Evolutionary conservation across 1,284 basidiomycete genomes (phyloP).

Genomic region (Leccinum subrobustum): DNA sequence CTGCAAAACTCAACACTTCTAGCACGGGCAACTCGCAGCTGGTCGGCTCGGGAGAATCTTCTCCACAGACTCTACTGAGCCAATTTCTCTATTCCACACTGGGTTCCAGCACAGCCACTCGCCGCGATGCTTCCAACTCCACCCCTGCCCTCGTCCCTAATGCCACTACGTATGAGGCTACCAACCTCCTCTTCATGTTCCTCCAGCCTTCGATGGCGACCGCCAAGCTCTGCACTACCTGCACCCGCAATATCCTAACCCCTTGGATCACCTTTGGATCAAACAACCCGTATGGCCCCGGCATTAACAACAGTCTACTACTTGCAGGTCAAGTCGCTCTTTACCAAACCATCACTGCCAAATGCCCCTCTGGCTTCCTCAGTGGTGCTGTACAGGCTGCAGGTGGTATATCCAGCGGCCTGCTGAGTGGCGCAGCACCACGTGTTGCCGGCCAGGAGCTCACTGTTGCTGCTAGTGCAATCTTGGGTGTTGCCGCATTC

Average conservation of each 20-base stretch:
- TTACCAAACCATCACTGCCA: conserved; percentile 56
- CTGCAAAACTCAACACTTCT: conserved; percentile 36
- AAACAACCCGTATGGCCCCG: conserved; percentile 68
- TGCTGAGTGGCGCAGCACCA: conserved; percentile 32
- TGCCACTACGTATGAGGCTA: conserved; percentile 56
- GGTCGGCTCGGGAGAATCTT: conserved; percentile 11
- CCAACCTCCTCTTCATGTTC: conserved; percentile 82
- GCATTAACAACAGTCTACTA: conserved; percentile 62
- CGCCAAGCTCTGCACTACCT: conserved; percentile 70
- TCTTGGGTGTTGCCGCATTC: conserved; percentile 31
- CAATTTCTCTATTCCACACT: conserved; percentile 20
- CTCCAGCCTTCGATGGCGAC: conserved; percentile 52
- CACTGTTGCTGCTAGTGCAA: conserved; percentile 21
- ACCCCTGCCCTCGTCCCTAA: conserved; percentile 55
- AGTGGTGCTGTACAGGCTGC: conserved; percentile 64
- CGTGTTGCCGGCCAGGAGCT: conserved; percentile 27
- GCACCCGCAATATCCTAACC: conserved; percentile 74
- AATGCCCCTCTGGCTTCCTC: conserved; percentile 67
- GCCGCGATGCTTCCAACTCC: conserved; percentile 28
- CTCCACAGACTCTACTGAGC: conserved; percentile 18
- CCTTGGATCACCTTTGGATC: conserved; percentile 78
- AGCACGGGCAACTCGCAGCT: conserved; percentile 20
- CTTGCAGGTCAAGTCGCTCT: conserved; percentile 65
- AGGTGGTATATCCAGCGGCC: conserved; percentile 50
- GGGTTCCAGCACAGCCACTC: conserved; percentile 26